phyloP scores from a whole-genome alignment of 768 basidiomycete genomes.

The Leccinum boreale region DNA sequence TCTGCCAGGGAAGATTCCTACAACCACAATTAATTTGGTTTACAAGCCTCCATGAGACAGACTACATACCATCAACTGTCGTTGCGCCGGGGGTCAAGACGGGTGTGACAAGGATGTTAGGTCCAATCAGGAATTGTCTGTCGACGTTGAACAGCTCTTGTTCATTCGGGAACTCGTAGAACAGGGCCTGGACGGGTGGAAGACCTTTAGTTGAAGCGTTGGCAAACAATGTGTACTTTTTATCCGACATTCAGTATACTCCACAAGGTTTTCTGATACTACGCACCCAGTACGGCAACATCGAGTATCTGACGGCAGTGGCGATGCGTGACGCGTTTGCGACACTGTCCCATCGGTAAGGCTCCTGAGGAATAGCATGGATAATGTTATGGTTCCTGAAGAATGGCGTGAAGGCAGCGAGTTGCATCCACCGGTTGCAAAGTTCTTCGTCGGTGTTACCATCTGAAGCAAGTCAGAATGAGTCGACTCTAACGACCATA shows the following conservation, averaged over 20 bases:
- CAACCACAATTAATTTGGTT: neutral
- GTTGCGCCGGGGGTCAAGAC: slow-evolving; percentile 67
- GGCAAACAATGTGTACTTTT: slow-evolving; percentile 69
- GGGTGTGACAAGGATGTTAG: slow-evolving; percentile 71
- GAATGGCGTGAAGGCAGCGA: slow-evolving; percentile 81
- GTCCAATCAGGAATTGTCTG: slow-evolving; percentile 69
- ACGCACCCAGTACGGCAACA: slow-evolving; percentile 78
- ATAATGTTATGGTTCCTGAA: slow-evolving; percentile 73
- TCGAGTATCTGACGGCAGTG: slow-evolving; percentile 64
- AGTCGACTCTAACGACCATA: neutral
- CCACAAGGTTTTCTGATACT: neutral
- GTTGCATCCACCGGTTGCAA: slow-evolving; percentile 83
- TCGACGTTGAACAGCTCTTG: slow-evolving; percentile 60
- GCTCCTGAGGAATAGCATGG: slow-evolving; percentile 72
- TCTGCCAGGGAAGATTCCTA: slow-evolving; percentile 65
- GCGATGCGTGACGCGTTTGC: slow-evolving; percentile 70
- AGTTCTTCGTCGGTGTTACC: slow-evolving; percentile 78
- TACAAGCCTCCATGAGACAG: neutral
- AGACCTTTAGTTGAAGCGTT: slow-evolving; percentile 62
- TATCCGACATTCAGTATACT: neutral
- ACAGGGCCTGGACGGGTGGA: slow-evolving; percentile 71
- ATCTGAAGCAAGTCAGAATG: slow-evolving; percentile 11
- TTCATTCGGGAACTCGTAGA: slow-evolving; percentile 75
- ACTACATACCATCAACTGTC: slow-evolving; percentile 55
- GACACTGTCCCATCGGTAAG: slow-evolving; percentile 79